Evolutionary conservation across 2,329 filamentous ascomycete genomes (phyloP), one percentile per base, ranked within the genome.

Genomic region (Trichoderma arundinaceum): DNA sequence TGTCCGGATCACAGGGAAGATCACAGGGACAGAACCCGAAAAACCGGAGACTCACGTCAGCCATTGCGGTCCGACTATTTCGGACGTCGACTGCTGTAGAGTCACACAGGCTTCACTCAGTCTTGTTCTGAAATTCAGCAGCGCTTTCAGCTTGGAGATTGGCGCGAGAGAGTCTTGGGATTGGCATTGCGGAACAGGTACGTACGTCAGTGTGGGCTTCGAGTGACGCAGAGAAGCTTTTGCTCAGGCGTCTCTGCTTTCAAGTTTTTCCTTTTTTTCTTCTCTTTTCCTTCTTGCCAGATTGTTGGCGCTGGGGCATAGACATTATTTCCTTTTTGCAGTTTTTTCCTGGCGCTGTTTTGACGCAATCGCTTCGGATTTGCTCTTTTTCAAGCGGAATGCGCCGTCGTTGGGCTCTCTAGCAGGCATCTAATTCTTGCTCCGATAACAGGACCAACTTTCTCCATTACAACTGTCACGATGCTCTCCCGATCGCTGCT

Each of bases 1-100:
- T 61, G 35, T 46, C 49, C 38, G 32, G 60, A 64, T 75, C 73
- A 77, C 75, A 75, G 73, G 74, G 74, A 74, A 74, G 71, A 75
- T 73, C 73, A 77, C 74, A 77, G 73, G 74, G 73, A 71, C 68
- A 69, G 67, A 72, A 52, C 54, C 67, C 65, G 67, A 69, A 71
- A 72, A 70, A 69, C 71, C 62, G 43, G 61, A 46, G 63, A 44
- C 58, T 66, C 57, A 66, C 57, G 57, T 66, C 57, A 62, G 57
- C 57, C 64, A 52, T 41, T 64, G 58, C 48, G 46, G 22, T 22
- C 48, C 58, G 48, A 22, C 22, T 52, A 52, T 13, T n/a, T 58
- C 13, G 38, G 22, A 32, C n/a, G n/a, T 53, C 12, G 7, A 62
- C 3, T 35, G 4, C 17, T 43, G 33, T 49, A 39, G 57, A 60